A percentile compares a stretch with the other conserved stretches of the same genome.
phyloP scores from a whole-genome alignment of 2,329 filamentous ascomycete species.

The Pseudopyrenochaeta lycopersici region DNA sequence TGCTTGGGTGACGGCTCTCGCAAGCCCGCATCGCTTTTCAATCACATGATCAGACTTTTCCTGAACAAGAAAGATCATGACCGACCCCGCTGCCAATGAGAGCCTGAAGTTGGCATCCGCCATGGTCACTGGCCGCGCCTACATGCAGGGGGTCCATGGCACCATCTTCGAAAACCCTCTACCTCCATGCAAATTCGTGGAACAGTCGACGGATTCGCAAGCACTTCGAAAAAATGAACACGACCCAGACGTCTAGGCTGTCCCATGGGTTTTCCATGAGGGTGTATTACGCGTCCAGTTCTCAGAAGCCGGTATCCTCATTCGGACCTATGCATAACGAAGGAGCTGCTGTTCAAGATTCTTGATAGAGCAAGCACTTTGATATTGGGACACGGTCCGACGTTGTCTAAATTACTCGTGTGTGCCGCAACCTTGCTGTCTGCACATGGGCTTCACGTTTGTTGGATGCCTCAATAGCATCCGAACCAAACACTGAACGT shows the following conservation, averaged over 20 bases:
- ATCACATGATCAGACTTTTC: constrained; percentile 43
- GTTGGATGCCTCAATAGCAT: not conserved
- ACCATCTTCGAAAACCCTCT: constrained; percentile 5
- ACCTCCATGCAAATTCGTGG: not conserved
- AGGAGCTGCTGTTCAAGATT: not conserved
- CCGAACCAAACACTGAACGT: constrained; percentile 10
- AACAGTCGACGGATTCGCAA: not conserved
- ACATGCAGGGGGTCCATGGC: constrained; percentile 29
- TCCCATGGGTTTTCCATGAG: not conserved
- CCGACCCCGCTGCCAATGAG: constrained; percentile 36
- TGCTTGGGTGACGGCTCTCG: constrained; percentile 32
- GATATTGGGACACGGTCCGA: not conserved
- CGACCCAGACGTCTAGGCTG: not conserved
- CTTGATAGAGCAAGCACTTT: not conserved
- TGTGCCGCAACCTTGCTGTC: not conserved
- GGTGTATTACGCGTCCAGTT: not conserved
- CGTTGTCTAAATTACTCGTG: not conserved
- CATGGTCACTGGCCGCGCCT: constrained; percentile 32
- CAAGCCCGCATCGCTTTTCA: constrained; percentile 35
- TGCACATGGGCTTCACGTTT: not conserved
- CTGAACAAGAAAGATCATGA: constrained; percentile 19
- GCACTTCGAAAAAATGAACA: not conserved
- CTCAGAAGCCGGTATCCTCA: not conserved
- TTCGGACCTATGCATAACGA: not conserved
- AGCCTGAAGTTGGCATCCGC: constrained; percentile 11